A percentile compares a stretch with the other conserved stretches of the same genome.
Evolutionary conservation across 495 filamentous ascomycete species (phyloP).

Genomic region (Oleoguttula mirabilis): DNA sequence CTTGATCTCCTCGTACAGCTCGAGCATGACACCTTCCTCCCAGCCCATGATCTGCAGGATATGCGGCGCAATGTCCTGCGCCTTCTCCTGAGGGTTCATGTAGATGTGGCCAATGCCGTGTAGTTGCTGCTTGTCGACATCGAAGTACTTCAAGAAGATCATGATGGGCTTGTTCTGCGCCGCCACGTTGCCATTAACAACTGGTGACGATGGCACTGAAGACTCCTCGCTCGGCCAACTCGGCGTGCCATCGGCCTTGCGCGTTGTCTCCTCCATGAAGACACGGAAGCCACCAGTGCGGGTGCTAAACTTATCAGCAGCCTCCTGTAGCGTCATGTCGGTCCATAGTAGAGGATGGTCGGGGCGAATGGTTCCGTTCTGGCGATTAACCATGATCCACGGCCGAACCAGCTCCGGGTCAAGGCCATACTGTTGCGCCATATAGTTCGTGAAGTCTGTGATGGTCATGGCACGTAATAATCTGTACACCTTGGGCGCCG

Average conservation of each 20-base stretch:
- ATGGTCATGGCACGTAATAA: constrained; percentile 62
- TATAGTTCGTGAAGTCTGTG: constrained; percentile 52
- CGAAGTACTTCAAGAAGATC: constrained; percentile 87
- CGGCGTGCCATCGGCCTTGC: constrained; percentile 51
- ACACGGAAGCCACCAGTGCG: constrained; percentile 64
- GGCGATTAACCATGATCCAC: constrained; percentile 96
- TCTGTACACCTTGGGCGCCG: constrained; percentile 49
- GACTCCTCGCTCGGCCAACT: constrained; percentile 47
- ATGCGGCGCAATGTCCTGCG: constrained; percentile 66
- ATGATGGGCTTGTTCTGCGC: constrained; percentile 48
- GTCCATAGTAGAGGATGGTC: constrained; percentile 70
- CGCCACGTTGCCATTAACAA: constrained; percentile 13
- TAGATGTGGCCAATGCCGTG: constrained; percentile 70
- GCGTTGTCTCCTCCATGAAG: constrained; percentile 65
- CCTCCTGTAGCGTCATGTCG: constrained; percentile 73
- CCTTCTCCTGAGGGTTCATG: constrained; percentile 73
- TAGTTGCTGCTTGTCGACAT: constrained; percentile 61
- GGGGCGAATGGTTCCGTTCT: constrained; percentile 90
- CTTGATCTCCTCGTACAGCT: constrained; percentile 94
- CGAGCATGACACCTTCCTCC: constrained; percentile 45
- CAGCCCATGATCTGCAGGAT: constrained; percentile 83
- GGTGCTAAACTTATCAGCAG: constrained; percentile 53
- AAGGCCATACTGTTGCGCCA: constrained; percentile 55
- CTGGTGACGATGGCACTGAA: constrained; percentile 20
- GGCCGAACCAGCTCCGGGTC: constrained; percentile 58